phyloP scores from a whole-genome alignment of 176 grass and related monocot species.

The Alloteropsis semialata region DNA sequence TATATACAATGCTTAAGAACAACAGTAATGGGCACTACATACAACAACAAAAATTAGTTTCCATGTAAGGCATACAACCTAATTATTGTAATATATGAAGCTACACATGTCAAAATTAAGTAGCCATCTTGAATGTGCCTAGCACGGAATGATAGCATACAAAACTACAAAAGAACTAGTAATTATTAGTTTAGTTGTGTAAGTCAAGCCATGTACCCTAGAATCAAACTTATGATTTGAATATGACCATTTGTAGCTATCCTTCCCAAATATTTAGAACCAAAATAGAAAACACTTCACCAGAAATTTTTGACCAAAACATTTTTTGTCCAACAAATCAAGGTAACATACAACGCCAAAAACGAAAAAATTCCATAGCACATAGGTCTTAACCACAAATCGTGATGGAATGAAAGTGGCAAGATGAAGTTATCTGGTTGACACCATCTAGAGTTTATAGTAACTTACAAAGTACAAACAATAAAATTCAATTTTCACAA shows the following conservation, averaged over 20 bases:
- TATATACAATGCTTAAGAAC: not conserved
- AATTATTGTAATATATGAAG: not conserved
- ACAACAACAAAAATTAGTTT: not conserved
- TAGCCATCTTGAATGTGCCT: not conserved
- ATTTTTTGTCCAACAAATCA: no score
- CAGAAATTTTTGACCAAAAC: no score
- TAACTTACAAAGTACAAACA: no score
- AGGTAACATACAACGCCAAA: no score
- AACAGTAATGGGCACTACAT: not conserved
- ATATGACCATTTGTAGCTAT: not conserved
- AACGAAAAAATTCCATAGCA: no score
- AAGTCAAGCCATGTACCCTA: not conserved
- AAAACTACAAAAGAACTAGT: not conserved
- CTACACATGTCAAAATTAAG: not conserved
- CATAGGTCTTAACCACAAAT: no score
- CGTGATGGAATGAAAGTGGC: no score
- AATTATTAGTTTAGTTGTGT: not conserved
- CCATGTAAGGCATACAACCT: not conserved
- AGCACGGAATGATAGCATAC: not conserved
- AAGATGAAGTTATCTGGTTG: no score
- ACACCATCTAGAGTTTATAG: no score
- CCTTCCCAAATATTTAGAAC: not conserved
- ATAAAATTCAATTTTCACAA: no score
- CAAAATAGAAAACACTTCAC: no score
- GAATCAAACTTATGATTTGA: not conserved